phyloP scores from a whole-genome alignment of 1,139 yeast species.

The Taphrina populina region DNA sequence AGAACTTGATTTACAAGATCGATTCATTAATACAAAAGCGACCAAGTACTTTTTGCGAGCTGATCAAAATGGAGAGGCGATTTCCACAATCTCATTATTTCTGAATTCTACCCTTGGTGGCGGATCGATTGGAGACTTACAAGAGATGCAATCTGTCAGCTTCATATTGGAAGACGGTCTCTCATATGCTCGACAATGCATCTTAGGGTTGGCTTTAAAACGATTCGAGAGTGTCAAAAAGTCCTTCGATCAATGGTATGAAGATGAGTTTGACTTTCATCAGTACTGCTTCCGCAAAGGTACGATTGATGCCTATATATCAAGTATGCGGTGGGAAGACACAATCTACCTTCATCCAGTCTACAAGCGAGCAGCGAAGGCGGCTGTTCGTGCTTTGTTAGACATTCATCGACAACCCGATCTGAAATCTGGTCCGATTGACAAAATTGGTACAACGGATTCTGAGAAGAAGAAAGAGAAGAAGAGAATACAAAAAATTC shows the following conservation, averaged over 20 bases:
- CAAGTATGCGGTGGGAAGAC: constrained; percentile 80
- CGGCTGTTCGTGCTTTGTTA: constrained; percentile 61
- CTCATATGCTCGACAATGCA: constrained; percentile 52
- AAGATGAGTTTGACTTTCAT: constrained; percentile 93
- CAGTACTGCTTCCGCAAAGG: constrained; percentile 89
- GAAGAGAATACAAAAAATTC: constrained; percentile 41
- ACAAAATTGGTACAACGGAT: constrained; percentile 38
- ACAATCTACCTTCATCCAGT: constrained; percentile 65
- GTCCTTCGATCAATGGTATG: constrained; percentile 62
- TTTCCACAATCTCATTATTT: constrained; percentile 70
- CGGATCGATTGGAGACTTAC: constrained; percentile 84
- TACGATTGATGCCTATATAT: constrained; percentile 77
- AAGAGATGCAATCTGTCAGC: constrained; percentile 90
- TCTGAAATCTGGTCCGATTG: constrained; percentile 30
- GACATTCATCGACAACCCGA: constrained; percentile 46
- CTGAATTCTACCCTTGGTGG: constrained; percentile 75
- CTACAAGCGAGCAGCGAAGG: constrained; percentile 66
- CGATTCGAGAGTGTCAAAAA: constrained; percentile 68
- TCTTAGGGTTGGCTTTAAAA: constrained; percentile 69
- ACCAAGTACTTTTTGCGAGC: constrained; percentile 82
- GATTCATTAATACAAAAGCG: constrained; percentile 85
- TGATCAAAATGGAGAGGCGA: constrained; percentile 72
- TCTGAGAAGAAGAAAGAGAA: constrained; percentile 46
- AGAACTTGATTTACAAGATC: constrained; percentile 76
- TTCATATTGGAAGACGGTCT: constrained; percentile 78